Evolutionary conservation across 495 filamentous ascomycete genomes (phyloP).

Genomic region (Penicillium paradoxum): DNA sequence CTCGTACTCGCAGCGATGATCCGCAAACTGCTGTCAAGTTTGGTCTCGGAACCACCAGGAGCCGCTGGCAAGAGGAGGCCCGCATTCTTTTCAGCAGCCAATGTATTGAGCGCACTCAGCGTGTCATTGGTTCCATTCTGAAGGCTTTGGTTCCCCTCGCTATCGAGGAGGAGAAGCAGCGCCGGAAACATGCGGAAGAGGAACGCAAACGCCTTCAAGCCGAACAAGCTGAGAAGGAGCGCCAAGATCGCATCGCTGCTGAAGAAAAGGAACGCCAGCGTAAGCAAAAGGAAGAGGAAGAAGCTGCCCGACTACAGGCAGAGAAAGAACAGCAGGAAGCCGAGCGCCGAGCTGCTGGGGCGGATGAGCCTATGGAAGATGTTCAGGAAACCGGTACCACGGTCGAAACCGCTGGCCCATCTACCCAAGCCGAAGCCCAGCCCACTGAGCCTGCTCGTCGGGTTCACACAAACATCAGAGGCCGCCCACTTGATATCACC

Average conservation of each 20-base stretch:
- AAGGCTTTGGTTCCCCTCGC: conserved; percentile 76
- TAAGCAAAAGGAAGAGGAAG: conserved; percentile 63
- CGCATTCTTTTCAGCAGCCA: conserved; percentile 71
- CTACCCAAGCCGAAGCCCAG: conserved; percentile 35
- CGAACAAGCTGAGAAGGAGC: conserved; percentile 44
- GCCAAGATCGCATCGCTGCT: conserved; percentile 49
- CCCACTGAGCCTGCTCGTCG: conserved; percentile 53
- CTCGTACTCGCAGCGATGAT: conserved; percentile 48
- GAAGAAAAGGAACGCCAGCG: conserved; percentile 55
- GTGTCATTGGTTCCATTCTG: conserved; percentile 67
- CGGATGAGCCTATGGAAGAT: conserved; percentile 74
- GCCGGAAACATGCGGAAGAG: conserved; percentile 47
- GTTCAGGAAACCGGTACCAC: conserved; percentile 56
- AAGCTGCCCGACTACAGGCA: conserved; percentile 42
- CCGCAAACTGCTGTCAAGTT: conserved; percentile 67
- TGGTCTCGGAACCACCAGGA: conserved; percentile 58
- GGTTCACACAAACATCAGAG: conserved; percentile 74
- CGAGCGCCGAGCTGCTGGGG: conserved; percentile 45
- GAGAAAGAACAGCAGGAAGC: conserved; percentile 45
- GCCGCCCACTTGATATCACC: conserved; percentile 84
- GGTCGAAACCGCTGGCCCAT: conserved; percentile 26
- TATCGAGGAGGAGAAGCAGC: conserved; percentile 65
- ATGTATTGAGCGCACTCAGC: conserved; percentile 65
- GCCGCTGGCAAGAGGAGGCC: conserved; percentile 88
- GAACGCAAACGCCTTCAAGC: conserved; percentile 46